Evolutionary conservation across 2,329 filamentous ascomycete species (phyloP).

Genomic region (Hypoxylon sp.): DNA sequence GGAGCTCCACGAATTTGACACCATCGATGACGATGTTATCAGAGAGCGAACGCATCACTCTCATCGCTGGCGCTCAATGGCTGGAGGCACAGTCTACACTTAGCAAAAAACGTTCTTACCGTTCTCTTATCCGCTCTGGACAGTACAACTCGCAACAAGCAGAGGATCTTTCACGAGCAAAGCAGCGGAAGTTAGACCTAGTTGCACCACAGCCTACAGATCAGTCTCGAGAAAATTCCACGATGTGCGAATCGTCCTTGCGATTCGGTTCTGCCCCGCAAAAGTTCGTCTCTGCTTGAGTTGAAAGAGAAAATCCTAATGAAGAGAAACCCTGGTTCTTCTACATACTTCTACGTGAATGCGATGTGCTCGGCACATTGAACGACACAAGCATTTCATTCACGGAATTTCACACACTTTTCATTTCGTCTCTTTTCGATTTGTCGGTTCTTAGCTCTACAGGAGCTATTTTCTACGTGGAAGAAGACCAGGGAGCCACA

Average conservation of each 20-base stretch:
- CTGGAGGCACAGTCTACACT: not conserved
- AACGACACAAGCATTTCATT: not conserved
- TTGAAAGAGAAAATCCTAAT: not conserved
- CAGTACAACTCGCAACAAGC: not conserved
- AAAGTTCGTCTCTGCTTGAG: slow-evolving; percentile 1
- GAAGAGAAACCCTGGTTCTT: not conserved
- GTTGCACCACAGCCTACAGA: not conserved
- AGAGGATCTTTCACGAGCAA: slow-evolving; percentile 8
- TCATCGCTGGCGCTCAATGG: no score
- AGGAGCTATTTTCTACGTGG: no score
- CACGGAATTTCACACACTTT: no score
- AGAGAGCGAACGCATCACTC: not conserved
- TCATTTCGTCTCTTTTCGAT: no score
- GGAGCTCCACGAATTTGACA: not conserved
- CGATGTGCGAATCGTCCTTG: not conserved
- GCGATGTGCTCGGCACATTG: not conserved
- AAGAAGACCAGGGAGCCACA: no score
- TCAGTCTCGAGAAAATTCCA: not conserved
- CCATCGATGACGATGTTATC: not conserved
- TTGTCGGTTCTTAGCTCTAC: no score
- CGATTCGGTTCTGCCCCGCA: not conserved
- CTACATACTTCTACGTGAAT: no score
- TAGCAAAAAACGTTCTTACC: slow-evolving; percentile 18
- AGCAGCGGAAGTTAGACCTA: slow-evolving; percentile 20
- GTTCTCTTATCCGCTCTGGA: not conserved